Evolutionary conservation across 768 basidiomycete genomes (phyloP).

Genomic region (Leccinum uliginosum): DNA sequence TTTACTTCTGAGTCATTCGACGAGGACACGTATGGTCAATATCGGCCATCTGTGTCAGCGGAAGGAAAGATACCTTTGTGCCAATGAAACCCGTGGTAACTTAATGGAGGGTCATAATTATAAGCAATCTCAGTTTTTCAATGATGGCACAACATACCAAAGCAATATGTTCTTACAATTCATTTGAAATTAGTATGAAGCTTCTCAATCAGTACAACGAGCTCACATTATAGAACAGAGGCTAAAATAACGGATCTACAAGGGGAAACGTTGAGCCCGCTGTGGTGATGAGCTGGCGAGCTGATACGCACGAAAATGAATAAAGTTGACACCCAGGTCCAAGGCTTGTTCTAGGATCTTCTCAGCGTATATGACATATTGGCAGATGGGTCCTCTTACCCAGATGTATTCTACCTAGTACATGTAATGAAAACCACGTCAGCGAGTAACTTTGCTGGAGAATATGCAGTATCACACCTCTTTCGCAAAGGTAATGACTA

Average conservation of each 20-base stretch:
- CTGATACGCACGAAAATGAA: neutral
- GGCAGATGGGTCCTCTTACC: neutral
- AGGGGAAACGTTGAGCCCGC: no score
- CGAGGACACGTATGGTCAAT: no score
- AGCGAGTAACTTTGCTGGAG: neutral
- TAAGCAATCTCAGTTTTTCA: neutral
- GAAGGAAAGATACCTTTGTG: neutral
- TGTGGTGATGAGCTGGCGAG: neutral
- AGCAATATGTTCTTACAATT: neutral
- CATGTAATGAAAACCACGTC: neutral
- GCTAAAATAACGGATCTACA: neutral
- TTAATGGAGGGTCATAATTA: neutral
- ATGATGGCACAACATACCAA: neutral
- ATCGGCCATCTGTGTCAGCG: neutral
- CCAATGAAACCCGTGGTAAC: neutral
- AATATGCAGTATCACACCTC: neutral
- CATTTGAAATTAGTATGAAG: neutral
- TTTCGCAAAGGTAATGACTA: neutral
- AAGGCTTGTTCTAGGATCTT: neutral
- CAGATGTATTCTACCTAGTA: slow-evolving; percentile 8
- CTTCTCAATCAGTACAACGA: neutral
- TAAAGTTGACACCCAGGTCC: neutral
- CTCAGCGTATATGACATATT: neutral
- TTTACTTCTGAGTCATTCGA: no score
- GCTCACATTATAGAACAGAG: neutral